Percentiles rank a stretch among this genome's conserved stretches.
These are phyloP conservation scores for Alternaria sp. DNA, from an alignment of 2,329 filamentous ascomycete genomes.

Conservation along the genomic window DNA sequence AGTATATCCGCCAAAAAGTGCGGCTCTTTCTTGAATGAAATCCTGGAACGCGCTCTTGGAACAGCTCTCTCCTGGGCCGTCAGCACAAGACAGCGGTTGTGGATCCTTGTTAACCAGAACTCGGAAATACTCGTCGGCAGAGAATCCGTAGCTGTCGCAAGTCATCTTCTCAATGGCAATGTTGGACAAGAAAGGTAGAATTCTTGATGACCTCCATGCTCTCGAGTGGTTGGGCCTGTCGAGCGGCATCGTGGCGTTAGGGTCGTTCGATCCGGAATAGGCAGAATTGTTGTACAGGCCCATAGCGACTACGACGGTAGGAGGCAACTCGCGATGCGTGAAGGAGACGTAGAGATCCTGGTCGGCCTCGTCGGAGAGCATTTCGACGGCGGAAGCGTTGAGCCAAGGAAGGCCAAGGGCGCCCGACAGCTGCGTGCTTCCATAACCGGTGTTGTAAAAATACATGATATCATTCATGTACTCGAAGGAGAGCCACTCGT, in stretches of 20 bases:
- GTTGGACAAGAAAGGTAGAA: slow-evolving; percentile 73
- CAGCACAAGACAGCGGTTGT: slow-evolving; percentile 59
- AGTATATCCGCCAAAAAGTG: slow-evolving; percentile 56
- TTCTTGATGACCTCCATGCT: slow-evolving; percentile 69
- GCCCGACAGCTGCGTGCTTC: slow-evolving; percentile 62
- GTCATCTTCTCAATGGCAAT: slow-evolving; percentile 72
- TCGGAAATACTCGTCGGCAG: slow-evolving; percentile 61
- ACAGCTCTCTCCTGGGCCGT: slow-evolving; percentile 63
- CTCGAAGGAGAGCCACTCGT: slow-evolving; percentile 73
- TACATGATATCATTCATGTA: slow-evolving; percentile 72
- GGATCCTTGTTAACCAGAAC: slow-evolving; percentile 62
- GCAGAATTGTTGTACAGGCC: slow-evolving; percentile 75
- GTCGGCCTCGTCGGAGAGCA: slow-evolving; percentile 56
- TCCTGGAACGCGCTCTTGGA: slow-evolving; percentile 54
- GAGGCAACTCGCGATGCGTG: slow-evolving; percentile 74
- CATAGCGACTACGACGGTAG: slow-evolving; percentile 72
- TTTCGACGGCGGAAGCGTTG: slow-evolving; percentile 65
- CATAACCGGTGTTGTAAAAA: slow-evolving; percentile 73
- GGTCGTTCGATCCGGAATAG: slow-evolving; percentile 60
- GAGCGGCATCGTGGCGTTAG: slow-evolving; percentile 72
- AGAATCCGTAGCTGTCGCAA: slow-evolving; percentile 67
- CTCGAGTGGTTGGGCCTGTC: slow-evolving; percentile 70
- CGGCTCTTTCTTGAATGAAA: slow-evolving; percentile 55
- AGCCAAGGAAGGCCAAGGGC: slow-evolving; percentile 73
- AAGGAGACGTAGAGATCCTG: slow-evolving; percentile 74